Evolutionary conservation across 768 basidiomycete species (phyloP).

Genomic region (Pleurotus sapidus): DNA sequence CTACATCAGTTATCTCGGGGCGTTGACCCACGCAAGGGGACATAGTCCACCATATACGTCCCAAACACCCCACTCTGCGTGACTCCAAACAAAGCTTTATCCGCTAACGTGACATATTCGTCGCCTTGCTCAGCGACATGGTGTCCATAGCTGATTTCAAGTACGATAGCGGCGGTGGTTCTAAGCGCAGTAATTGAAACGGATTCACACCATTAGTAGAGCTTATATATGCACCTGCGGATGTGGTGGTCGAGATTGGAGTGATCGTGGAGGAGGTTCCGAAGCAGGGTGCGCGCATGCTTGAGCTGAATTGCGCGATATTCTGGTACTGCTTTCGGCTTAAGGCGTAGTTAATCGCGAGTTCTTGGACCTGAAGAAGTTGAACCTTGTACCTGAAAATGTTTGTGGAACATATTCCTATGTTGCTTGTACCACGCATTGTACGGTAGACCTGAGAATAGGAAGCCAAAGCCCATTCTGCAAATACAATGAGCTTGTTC

Average conservation of each 20-base stretch:
- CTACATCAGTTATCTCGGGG: too few relatives aligned
- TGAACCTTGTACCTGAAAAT: conserved; percentile 8
- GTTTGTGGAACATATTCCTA: conserved; percentile 31
- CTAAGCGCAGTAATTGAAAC: conserved; percentile 17
- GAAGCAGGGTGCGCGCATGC: conserved; percentile 27
- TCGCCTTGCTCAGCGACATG: conserved; percentile 19
- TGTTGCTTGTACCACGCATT: conserved; percentile 21
- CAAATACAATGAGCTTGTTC: neutral
- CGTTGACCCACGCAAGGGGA: conserved; percentile 44
- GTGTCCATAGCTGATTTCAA: conserved; percentile 54
- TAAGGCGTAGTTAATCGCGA: neutral
- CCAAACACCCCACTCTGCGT: neutral
- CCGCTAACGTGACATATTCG: conserved; percentile 1
- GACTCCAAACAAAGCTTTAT: neutral
- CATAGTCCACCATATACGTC: conserved; percentile 23
- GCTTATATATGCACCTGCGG: conserved; percentile 30
- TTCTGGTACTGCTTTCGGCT: conserved; percentile 10
- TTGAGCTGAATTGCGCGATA: conserved; percentile 28
- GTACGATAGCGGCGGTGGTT: conserved; percentile 50
- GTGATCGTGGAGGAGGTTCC: conserved; percentile 19
- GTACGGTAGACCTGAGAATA: conserved; percentile 17
- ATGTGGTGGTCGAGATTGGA: conserved; percentile 21
- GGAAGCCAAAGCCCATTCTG: conserved; percentile 17
- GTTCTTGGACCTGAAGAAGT: neutral
- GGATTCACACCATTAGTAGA: too few relatives aligned